Conservation (phyloP, 495 filamentous ascomycete genomes). For the Aspergillus nanangensis region DNA sequence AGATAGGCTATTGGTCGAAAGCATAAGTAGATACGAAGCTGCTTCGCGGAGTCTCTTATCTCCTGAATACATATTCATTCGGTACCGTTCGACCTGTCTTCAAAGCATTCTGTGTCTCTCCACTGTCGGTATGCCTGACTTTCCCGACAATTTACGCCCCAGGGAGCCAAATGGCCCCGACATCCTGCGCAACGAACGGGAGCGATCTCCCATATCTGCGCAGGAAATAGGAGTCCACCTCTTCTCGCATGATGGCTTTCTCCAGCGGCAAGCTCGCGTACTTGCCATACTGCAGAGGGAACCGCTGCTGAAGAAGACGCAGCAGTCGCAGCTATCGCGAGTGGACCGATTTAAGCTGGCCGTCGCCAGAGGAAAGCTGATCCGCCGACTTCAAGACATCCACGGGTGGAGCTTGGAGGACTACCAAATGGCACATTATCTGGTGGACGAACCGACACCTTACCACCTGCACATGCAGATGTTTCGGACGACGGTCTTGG, state of each 20-base stretch:
- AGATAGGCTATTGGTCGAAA: no score
- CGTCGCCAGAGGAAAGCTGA: not conserved
- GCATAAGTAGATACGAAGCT: no score
- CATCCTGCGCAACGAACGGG: not conserved
- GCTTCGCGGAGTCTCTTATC: no score
- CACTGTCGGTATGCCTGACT: not conserved
- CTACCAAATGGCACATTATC: not conserved
- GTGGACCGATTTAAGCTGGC: not conserved
- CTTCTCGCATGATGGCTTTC: not conserved
- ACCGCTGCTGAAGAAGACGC: not conserved
- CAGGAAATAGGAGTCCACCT: not conserved
- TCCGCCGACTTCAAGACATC: not conserved
- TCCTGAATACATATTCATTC: no score
- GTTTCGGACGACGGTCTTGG: slow-evolving; percentile 35
- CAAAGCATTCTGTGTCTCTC: no score
- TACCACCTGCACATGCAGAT: slow-evolving; percentile 25
- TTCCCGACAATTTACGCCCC: not conserved
- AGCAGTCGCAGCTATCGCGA: not conserved
- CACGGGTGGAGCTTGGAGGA: not conserved
- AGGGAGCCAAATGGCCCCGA: not conserved
- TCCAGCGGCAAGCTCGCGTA: not conserved
- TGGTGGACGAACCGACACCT: not conserved
- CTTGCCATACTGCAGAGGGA: not conserved
- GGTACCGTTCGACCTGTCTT: no score
- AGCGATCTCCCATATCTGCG: not conserved